Percentiles rank a stretch among this genome's conserved stretches.
Evolutionary conservation across 306 rosid species (phyloP).

Genomic region (Trichosanthes truncata): DNA sequence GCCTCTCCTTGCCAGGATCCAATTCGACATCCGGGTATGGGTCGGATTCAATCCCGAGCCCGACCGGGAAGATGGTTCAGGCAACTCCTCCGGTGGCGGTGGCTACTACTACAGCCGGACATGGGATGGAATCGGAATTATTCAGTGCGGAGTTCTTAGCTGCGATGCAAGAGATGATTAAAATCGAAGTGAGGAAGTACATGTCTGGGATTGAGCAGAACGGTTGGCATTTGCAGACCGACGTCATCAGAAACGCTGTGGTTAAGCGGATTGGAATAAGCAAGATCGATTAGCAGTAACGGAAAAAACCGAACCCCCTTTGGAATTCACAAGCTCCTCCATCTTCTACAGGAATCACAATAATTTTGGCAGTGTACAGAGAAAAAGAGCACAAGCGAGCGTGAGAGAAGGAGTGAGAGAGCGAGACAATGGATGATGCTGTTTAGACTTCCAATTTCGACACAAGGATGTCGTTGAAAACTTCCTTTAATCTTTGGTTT

Average conservation of each 20-base stretch:
- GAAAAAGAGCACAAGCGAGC: not conserved
- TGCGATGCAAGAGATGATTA: constrained; percentile 75
- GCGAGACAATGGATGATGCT: not conserved
- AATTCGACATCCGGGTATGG: constrained; percentile 9
- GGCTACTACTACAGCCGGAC: not conserved
- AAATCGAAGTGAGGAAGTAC: constrained; percentile 63
- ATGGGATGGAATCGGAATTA: constrained; percentile 12
- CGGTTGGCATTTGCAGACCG: constrained; percentile 43
- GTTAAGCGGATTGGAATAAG: constrained; percentile 49
- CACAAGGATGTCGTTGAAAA: not conserved
- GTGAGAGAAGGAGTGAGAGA: not conserved
- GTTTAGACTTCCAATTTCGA: not conserved
- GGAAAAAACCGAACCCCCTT: not conserved
- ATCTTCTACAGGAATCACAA: not conserved
- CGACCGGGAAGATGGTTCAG: not conserved
- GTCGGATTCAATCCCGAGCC: not conserved
- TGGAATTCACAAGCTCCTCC: not conserved
- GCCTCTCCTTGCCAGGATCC: constrained; percentile 67
- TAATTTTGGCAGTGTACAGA: constrained; percentile 12
- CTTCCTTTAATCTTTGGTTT: not conserved
- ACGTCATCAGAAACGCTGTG: constrained; percentile 50
- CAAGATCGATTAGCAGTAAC: constrained; percentile 35
- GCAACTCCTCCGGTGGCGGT: not conserved
- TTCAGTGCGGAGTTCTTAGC: constrained; percentile 50
- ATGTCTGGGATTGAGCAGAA: constrained; percentile 60